Evolutionary conservation across 805 yeast genomes (phyloP), one percentile per base, ranked within the genome.

Genomic region (Yarrowia sp.): DNA sequence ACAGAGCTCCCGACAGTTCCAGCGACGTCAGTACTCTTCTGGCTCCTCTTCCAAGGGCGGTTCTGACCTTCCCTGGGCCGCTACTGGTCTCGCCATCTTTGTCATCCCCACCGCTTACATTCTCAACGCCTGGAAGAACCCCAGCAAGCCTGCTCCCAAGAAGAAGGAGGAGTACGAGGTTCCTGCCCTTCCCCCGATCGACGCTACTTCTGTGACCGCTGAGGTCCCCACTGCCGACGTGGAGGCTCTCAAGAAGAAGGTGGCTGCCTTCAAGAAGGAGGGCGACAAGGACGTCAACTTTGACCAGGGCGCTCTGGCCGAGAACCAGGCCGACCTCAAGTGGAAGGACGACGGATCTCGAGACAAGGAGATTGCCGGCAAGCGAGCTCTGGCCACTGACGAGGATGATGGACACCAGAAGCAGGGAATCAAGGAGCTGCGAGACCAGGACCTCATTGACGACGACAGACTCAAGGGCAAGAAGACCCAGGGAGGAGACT

Each of bases 71-170:
- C 58, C 41, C 41, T 51, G 58, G 58, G 28, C 30, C 30, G 30
- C 21, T 12, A 33, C 58, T 21, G 30, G 41, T 7, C 17, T 51
- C 21, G 41, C 30, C 9, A 10, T 51, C 9, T 51, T 51, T 8
- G 58, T 51, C 30, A 24, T 35, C 30, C 38, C 58, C 58, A 33
- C 41, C 22, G 41, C 73, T 11, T 51, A 33, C 41, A 33, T 51
- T 22, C n/a, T 51, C 22, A 14, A 51, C 21, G 21, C 41, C 41
- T 51, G 58, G 58, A 51, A 16, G 41, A 22, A 22, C 14, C 40
- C 28, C 32, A 4, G 40, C 30, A 26, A 26, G 35, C 41, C 58
- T 3, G 41, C 58, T 9, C 41, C 41, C 58, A 22, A 28, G 30
- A 48, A 48, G 54, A 51, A 51, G 58, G 41, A 32, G 30, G 41